Percentiles rank a stretch among this genome's conserved stretches.
Conservation (phyloP, 2,329 filamentous ascomycete genomes). For the Colletotrichum sp. region DNA sequence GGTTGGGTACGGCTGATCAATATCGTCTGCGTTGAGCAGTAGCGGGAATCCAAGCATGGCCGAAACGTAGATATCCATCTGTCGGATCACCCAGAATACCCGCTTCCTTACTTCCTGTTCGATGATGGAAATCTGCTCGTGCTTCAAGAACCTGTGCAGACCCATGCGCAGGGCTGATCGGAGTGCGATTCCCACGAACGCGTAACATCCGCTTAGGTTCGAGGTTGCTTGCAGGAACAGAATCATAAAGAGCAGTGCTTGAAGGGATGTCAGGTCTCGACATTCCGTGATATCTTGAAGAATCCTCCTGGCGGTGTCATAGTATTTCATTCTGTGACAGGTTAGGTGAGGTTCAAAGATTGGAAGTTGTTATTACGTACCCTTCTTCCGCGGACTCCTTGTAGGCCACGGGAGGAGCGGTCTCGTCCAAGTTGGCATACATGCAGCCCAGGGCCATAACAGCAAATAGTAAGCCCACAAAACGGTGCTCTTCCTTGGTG, state of each 20-base stretch:
- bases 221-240: slow-evolving; percentile 82
- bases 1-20: slow-evolving; percentile 69
- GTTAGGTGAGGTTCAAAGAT: slow-evolving; percentile 23
- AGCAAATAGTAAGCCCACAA: slow-evolving; percentile 73
- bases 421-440: slow-evolving; percentile 65
- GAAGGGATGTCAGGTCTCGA: slow-evolving; percentile 75
- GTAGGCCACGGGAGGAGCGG: slow-evolving; percentile 52
- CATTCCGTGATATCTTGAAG: slow-evolving; percentile 72
- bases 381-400: slow-evolving; percentile 60
- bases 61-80: slow-evolving; percentile 74
- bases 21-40: slow-evolving; percentile 66
- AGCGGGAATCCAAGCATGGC: slow-evolving; percentile 71
- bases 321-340: slow-evolving; percentile 71
- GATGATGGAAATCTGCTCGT: slow-evolving; percentile 65
- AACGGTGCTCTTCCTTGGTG: slow-evolving; percentile 68
- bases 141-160: slow-evolving; percentile 74
- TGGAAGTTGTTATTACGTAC: slow-evolving; percentile 37
- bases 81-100: slow-evolving; percentile 71
- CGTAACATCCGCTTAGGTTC: slow-evolving; percentile 80
- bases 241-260: slow-evolving; percentile 80
- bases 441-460: slow-evolving; percentile 76
- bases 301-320: slow-evolving; percentile 69
- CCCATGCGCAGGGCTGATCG: slow-evolving; percentile 79
- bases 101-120: slow-evolving; percentile 68
- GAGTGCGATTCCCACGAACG: slow-evolving; percentile 79